A percentile compares a stretch with the other conserved stretches of the same genome.
phyloP scores from a whole-genome alignment of 495 filamentous ascomycete genomes.

The Hyaloscypha hepaticicola region DNA sequence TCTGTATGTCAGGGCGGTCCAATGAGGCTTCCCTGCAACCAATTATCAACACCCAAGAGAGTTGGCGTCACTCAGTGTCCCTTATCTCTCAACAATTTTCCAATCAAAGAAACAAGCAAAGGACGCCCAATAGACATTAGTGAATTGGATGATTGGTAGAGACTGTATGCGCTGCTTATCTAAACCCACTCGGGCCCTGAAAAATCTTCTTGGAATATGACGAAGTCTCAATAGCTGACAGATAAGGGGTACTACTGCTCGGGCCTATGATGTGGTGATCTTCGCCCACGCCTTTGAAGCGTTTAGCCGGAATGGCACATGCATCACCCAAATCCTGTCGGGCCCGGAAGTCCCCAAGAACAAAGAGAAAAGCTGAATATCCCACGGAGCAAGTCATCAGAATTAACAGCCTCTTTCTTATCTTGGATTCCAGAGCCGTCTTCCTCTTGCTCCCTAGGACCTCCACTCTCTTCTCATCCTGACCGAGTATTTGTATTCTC shows the following conservation, averaged over 20 bases:
- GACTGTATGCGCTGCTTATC: conserved; percentile 6
- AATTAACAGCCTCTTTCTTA: too few species aligned
- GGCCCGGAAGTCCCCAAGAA: too few species aligned
- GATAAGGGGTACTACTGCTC: not conserved
- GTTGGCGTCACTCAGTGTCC: not conserved
- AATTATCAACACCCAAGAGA: too few species aligned
- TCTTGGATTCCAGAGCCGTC: too few species aligned
- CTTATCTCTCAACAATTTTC: conserved; percentile 15
- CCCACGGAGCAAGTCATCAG: too few species aligned
- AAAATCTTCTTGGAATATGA: not conserved
- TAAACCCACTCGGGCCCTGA: not conserved
- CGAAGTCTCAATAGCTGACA: not conserved
- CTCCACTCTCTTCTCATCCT: too few species aligned
- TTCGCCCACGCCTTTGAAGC: not conserved
- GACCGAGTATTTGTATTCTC: too few species aligned
- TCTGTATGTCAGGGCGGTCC: too few species aligned
- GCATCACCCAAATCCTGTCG: too few species aligned
- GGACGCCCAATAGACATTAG: not conserved
- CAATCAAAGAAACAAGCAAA: not conserved
- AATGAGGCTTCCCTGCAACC: too few species aligned
- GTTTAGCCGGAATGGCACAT: not conserved
- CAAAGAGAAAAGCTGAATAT: too few species aligned
- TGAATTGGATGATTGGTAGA: not conserved
- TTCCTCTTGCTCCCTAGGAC: too few species aligned
- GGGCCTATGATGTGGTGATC: conserved; percentile 10